Percentiles rank a stretch among this genome's conserved stretches.
These are phyloP conservation scores for Solanum hybrid DNA, from an alignment of 305 asterid species.

Conservation along the genomic window DNA sequence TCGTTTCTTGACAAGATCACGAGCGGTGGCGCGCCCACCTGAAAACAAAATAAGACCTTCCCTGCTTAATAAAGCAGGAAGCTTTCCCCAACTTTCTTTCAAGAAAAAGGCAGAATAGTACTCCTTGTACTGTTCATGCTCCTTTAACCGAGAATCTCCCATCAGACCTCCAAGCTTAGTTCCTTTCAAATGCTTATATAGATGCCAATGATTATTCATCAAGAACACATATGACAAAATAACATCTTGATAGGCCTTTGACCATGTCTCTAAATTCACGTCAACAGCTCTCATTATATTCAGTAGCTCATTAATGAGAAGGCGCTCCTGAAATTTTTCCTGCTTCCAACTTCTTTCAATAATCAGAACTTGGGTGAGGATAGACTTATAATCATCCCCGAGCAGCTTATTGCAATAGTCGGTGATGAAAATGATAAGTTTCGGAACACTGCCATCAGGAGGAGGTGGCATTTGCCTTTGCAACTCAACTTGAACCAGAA, in stretches of 20 bases:
- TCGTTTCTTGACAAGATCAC: constrained; percentile 83
- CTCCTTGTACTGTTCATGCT: constrained; percentile 55
- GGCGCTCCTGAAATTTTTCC: constrained; percentile 64
- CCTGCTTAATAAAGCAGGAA: constrained; percentile 71
- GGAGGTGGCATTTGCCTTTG: constrained; percentile 84
- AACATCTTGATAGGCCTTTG: constrained; percentile 61
- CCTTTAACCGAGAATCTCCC: constrained; percentile 70
- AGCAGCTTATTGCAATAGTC: constrained; percentile 84
- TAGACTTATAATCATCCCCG: constrained; percentile 72
- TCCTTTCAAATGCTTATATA: constrained; percentile 60
- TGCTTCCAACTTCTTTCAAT: constrained; percentile 92
- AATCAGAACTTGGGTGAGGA: constrained; percentile 69
- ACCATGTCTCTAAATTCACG: constrained; percentile 71
- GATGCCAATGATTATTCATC: constrained; percentile 90
- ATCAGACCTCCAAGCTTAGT: constrained; percentile 64
- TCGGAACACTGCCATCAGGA: constrained; percentile 66
- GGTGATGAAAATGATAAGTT: constrained; percentile 66
- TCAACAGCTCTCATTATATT: constrained; percentile 62
- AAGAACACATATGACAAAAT: constrained; percentile 44
- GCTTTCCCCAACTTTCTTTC: constrained; percentile 92
- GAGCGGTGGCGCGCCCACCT: constrained; percentile 89
- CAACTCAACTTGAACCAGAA: constrained; percentile 75
- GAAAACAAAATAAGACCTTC: constrained; percentile 91
- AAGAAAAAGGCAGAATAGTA: constrained; percentile 37
- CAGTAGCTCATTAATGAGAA: constrained; percentile 56